Conservation (phyloP, 306 rosid species). For the Trichosanthes truncata region DNA sequence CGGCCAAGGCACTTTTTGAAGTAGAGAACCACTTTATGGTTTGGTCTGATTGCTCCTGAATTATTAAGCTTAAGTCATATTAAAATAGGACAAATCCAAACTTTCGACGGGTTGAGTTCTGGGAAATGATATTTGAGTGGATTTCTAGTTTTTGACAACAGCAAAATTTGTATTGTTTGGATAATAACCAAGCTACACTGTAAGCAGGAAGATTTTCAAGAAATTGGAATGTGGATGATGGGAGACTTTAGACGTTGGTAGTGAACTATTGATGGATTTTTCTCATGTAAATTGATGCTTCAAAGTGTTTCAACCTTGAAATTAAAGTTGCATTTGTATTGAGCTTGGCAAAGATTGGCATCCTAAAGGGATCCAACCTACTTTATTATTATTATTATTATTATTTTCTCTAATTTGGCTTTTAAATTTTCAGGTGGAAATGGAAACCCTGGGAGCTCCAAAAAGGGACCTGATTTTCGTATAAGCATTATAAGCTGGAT, state of each 20-base stretch:
- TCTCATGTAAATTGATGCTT: not conserved
- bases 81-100: not conserved
- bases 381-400: too few species aligned
- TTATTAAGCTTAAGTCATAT: not conserved
- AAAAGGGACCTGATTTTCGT: constrained; percentile 22
- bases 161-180: not conserved
- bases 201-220: not conserved
- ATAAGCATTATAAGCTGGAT: constrained; percentile 29
- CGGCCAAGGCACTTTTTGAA: not conserved
- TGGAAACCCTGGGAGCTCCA: constrained; percentile 19
- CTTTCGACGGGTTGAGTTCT: not conserved
- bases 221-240: not conserved
- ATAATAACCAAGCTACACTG: not conserved
- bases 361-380: not conserved
- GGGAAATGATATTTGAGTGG: not conserved
- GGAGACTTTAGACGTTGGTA: not conserved
- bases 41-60: not conserved
- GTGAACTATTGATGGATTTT: not conserved
- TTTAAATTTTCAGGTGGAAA: constrained; percentile 10
- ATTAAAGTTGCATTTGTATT: too few species aligned
- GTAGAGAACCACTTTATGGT: not conserved
- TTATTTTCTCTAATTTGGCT: not conserved
- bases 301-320: too few species aligned
- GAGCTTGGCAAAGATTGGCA: not conserved
- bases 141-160: too few species aligned